Evolutionary conservation across 1,284 basidiomycete species (phyloP), one percentile per base, ranked within the genome.

Genomic region (Boletellus sp.): DNA sequence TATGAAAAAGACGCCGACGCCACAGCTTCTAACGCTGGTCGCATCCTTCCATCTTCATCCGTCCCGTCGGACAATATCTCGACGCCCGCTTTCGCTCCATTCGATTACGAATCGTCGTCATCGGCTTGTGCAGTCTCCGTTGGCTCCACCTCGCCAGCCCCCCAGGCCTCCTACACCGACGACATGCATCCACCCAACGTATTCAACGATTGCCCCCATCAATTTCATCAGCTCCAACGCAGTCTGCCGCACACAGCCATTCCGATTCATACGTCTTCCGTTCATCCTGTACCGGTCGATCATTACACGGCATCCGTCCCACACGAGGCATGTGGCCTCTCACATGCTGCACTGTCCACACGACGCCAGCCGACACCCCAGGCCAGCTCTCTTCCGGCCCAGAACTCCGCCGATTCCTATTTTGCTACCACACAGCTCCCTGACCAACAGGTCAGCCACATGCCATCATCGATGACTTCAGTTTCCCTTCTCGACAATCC

Each of bases 201-300:
- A 37, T 66, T 65, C 61, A 55, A 43, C 49, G 63, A 69, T 61
- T 55, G 55, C 44, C 55, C 58, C 7, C 62, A 55, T 53, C 65
- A 67, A 56, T 70, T 65, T 57, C 56, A 69, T 54, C 67, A 67
- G 54, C 66, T 68, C 62, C 67, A 69, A 55, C 65, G 54, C 40
- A 56, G 21, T 53, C 24, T 66, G 50, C 53, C 65, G 40, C 66
- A 61, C 63, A 58, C 63, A 8, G 48, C 59, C 56, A 55, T 67
- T 33, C 50, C 65, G 49, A 49, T 48, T 60, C 66, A 64, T 36
- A 43, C 53, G 24, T 46, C 66, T 48, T 61, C 68, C 55, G 54
- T 35, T 56, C 67, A 51, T 70, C 65, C 64, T 67, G 64, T 68
- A 50, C 66, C 65, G 44, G 63, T 65, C 56, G 68, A 70, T 68